Evolutionary conservation across 73 alveolate species (phyloP).

Genomic region (Breviolum minutum): DNA sequence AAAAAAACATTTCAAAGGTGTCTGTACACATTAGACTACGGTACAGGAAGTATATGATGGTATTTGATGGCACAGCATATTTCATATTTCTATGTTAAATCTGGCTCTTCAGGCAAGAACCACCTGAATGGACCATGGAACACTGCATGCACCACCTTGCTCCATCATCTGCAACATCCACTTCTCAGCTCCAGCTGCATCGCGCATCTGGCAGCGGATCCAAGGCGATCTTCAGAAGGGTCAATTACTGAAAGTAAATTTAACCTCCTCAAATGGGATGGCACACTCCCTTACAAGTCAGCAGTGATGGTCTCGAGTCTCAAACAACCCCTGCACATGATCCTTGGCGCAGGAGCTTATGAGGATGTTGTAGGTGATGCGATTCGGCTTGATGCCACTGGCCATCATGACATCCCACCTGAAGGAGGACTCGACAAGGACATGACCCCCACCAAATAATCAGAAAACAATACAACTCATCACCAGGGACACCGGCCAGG

Average conservation of each 20-base stretch:
- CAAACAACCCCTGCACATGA: too few species aligned
- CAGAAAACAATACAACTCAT: neutral
- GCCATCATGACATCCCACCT: slow-evolving; percentile 92
- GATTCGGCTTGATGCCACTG: slow-evolving; percentile 91
- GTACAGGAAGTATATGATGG: too few species aligned
- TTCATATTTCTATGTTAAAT: too few species aligned
- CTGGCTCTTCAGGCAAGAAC: too few species aligned
- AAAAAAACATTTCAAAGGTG: neutral
- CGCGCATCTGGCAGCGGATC: slow-evolving; percentile 39
- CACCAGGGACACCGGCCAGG: slow-evolving; percentile 1
- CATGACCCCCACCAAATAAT: neutral
- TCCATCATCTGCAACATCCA: slow-evolving; percentile 92
- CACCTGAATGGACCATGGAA: too few species aligned
- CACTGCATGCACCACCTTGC: slow-evolving; percentile 22
- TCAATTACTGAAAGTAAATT: neutral
- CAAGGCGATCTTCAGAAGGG: neutral
- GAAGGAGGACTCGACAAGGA: neutral
- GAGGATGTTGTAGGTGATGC: slow-evolving; percentile 83
- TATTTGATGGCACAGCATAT: too few species aligned
- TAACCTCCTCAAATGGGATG: too few species aligned
- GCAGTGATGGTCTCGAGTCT: too few species aligned
- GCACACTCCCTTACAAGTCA: too few species aligned
- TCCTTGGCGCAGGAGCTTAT: slow-evolving; percentile 92
- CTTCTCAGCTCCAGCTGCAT: slow-evolving; percentile 89
- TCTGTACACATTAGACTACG: too few species aligned